A percentile compares a stretch with the other conserved stretches of the same genome.
Evolutionary conservation across 139 green algal genomes (phyloP).

Genomic region (Chlamydomonas asymmetrica): DNA sequence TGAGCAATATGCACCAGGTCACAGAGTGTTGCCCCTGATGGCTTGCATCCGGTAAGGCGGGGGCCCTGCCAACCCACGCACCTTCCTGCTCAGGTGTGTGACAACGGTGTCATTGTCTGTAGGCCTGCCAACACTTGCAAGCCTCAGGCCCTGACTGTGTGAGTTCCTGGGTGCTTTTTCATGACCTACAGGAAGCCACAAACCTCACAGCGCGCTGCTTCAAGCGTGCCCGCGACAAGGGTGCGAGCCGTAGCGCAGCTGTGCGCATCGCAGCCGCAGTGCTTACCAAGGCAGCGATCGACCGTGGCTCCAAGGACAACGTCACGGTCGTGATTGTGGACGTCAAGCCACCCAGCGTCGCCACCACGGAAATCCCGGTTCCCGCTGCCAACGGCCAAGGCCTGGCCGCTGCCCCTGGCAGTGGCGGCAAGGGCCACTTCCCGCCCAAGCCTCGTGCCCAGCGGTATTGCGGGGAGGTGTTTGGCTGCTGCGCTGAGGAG

Average conservation of each 20-base stretch:
- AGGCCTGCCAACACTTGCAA: too few species aligned
- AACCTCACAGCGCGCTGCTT: constrained; percentile 62
- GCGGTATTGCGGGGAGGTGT: too few species aligned
- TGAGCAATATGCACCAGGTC: constrained; percentile 6
- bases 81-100: too few species aligned
- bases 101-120: too few species aligned
- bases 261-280: constrained; percentile 63
- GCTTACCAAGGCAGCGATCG: constrained; percentile 68
- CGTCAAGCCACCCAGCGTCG: constrained; percentile 36
- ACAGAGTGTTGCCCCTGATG: not conserved
- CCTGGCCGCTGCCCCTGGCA: too few species aligned
- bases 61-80: too few species aligned
- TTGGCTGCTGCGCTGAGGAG: too few species aligned
- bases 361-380: not conserved
- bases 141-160: too few species aligned
- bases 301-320: constrained; percentile 67
- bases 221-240: constrained; percentile 56
- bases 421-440: too few species aligned
- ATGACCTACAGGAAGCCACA: constrained; percentile 47
- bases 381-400: not conserved
- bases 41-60: too few species aligned
- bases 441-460: too few species aligned
- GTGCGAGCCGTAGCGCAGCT: constrained; percentile 54
- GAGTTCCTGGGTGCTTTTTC: not conserved
- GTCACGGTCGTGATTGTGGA: constrained; percentile 73